Evolutionary conservation across 2,329 filamentous ascomycete species (phyloP).

Genomic region (Colletotrichum liaoningense): DNA sequence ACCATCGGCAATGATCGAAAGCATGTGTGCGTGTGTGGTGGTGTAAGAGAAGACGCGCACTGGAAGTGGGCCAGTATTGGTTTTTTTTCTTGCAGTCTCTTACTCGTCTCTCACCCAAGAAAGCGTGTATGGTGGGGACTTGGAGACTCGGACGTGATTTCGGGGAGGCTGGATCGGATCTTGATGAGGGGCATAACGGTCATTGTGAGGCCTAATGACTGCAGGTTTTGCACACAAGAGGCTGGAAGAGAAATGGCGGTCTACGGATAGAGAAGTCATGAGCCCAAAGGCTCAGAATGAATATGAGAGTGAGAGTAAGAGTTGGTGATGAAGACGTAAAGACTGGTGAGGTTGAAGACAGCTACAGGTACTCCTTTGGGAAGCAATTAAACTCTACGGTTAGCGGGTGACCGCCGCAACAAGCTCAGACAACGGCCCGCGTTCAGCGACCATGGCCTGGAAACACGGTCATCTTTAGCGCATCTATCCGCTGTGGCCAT

Average conservation of each 20-base stretch:
- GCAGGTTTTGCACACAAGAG: constrained; percentile 13
- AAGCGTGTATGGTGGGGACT: neutral
- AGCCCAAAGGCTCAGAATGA: neutral
- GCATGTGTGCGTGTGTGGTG: neutral
- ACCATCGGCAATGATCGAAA: constrained; percentile 7
- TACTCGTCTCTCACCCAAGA: neutral
- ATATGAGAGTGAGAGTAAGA: neutral
- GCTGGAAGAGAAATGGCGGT: constrained; percentile 25
- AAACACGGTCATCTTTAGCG: constrained; percentile 14
- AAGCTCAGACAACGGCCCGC: constrained; percentile 20
- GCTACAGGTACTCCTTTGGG: neutral
- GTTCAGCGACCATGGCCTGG: constrained; percentile 15
- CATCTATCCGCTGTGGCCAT: neutral
- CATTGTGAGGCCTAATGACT: constrained; percentile 13
- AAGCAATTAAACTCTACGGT: constrained; percentile 2
- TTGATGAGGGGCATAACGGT: constrained; percentile 16
- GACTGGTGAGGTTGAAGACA: neutral
- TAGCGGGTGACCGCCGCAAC: constrained; percentile 1
- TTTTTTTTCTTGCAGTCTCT: neutral
- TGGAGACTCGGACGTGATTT: constrained; percentile 39
- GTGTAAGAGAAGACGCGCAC: constrained; percentile 34
- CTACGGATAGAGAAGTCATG: neutral
- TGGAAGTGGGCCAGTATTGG: constrained; percentile 14
- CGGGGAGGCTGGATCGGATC: constrained; percentile 35
- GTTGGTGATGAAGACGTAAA: neutral